These are phyloP conservation scores for Larix kaempferi DNA, from an alignment of 75 land plant genomes.

Conservation along the genomic window DNA sequence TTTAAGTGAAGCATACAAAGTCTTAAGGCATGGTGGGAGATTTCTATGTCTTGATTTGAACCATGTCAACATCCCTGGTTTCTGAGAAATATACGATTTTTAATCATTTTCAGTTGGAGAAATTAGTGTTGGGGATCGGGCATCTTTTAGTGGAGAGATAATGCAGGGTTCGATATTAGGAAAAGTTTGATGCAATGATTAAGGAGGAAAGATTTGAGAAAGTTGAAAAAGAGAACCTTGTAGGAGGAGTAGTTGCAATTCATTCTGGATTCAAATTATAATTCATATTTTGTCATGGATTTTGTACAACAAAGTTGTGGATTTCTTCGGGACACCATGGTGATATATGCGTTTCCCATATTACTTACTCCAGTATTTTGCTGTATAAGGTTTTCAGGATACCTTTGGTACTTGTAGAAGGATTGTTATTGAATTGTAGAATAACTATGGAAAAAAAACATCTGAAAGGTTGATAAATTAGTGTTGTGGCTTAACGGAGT, in stretches of 20 bases:
- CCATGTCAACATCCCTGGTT: constrained; percentile 77
- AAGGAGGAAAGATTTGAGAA: constrained; percentile 84
- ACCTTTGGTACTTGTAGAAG: no score
- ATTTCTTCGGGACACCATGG: no score
- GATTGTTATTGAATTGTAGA: no score
- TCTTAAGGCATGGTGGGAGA: constrained; percentile 79
- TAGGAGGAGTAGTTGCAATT: constrained; percentile 89
- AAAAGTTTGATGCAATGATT: constrained; percentile 79
- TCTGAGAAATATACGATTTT: constrained; percentile 67
- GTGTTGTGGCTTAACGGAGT: no score
- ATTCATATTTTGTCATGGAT: background rate
- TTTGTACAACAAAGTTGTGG: no score
- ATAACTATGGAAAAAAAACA: no score
- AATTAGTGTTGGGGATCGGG: constrained; percentile 80
- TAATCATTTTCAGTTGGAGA: constrained; percentile 88
- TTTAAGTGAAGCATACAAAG: constrained; percentile 84
- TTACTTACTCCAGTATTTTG: no score
- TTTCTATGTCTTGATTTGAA: constrained; percentile 94
- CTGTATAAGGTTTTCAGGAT: no score
- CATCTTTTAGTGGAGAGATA: constrained; percentile 89
- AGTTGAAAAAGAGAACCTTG: constrained; percentile 91
- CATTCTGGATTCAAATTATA: constrained; percentile 76
- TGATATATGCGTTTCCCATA: no score
- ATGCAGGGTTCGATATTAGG: constrained; percentile 72
- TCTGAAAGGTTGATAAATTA: no score